phyloP scores from a whole-genome alignment of 129 eudicot genomes.

The Apium graveolens region DNA sequence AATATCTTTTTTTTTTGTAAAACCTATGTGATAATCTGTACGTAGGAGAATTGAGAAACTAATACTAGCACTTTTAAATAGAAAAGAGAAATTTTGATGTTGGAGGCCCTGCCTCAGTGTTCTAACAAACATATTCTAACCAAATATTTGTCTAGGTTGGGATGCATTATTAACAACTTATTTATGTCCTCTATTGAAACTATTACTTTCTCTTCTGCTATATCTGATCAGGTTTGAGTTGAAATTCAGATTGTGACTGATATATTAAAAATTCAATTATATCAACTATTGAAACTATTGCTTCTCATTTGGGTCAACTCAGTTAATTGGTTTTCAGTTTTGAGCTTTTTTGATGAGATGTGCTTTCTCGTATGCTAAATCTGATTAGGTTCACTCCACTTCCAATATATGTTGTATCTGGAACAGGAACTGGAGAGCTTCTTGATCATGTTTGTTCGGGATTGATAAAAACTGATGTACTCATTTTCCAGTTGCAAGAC shows the following conservation, averaged over 20 bases:
- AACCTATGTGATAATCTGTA: background rate
- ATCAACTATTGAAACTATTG: background rate
- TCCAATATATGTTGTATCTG: conserved; percentile 89
- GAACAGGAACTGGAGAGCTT: conserved; percentile 95
- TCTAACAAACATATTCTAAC: conserved; percentile 21
- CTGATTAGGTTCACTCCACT: conserved; percentile 63
- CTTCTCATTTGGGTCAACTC: background rate
- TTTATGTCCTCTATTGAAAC: no score
- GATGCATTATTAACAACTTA: no score
- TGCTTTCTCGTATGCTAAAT: conserved; percentile 12
- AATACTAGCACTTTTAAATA: background rate
- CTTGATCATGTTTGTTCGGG: conserved; percentile 76
- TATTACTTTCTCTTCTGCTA: conserved; percentile 14
- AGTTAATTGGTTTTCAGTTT: background rate
- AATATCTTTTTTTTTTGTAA: background rate
- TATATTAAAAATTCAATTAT: background rate
- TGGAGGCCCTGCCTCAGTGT: conserved; percentile 24
- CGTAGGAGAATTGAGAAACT: background rate
- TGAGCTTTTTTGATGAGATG: background rate
- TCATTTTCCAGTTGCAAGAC: background rate
- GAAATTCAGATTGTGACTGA: background rate
- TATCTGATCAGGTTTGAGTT: conserved; percentile 18
- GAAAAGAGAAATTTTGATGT: conserved; percentile 23
- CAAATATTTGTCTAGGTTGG: conserved; percentile 18
- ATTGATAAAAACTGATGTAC: conserved; percentile 52